Base-by-base conservation (phyloP, 2,329 filamentous ascomycete species). In the Fusarium coffeatum region DNA sequence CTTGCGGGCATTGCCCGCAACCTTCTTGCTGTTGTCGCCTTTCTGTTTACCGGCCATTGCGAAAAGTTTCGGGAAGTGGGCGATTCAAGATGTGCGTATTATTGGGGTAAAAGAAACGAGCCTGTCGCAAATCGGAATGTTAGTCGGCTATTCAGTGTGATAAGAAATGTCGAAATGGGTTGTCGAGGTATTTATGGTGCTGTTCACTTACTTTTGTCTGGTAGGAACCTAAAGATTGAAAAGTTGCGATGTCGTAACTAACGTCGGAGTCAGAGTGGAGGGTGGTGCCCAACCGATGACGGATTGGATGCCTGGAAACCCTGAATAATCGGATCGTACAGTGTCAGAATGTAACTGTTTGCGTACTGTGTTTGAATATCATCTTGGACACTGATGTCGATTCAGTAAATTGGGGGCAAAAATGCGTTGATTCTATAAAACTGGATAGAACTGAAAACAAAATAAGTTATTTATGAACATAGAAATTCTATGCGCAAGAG, bases 1-100 rank as follows among this genome's bases (percentile, higher is more conserved):
- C 86, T 99, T 98, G 82, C 93, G 88, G 68, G 94, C 94, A 80
- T 98, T 93, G 70, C 95, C 96, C 11, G 91, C 89, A 5, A 83
- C 93, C 85, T 98, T 98, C 83, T 97, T 98, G 80, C 87, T 91
- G 82, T 92, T 93, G 69, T 97, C 94, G 56, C 84, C 16, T 18
- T 56, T 88, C 80, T 92, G 94, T 81, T 92, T 93, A 74, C 86
- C 87, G 28, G 85, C 90, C 92, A 94, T 94, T 70, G 71, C 72
- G 49, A 53, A 55, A 66, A 47, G 23, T 20, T 34, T 62, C 57
- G 60, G 55, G 51, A 59, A 59, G 59, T 71, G 59, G 63, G 59
- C 47, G 63, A 51, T 37, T 37, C 34, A 37, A 37, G 10, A 18
- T 40, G 48, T 15, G 57, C 45, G 18, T 47, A 15, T 30, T 64